Evolutionary conservation across 108 stramenopile genomes (phyloP).

Genomic region (Ochromonas danica): DNA sequence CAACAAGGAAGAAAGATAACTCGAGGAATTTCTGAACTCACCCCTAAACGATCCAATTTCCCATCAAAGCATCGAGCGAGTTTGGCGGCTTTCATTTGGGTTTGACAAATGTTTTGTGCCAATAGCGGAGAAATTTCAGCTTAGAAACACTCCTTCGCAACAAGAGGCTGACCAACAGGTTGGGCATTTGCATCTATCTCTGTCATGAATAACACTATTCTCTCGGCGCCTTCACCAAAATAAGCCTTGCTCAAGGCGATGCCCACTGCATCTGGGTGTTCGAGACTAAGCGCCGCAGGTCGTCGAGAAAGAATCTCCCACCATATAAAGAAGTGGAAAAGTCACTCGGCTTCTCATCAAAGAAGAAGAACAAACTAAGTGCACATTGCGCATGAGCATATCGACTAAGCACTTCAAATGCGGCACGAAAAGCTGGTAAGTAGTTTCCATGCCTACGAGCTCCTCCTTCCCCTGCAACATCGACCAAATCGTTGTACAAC

Average conservation of each 20-base stretch:
- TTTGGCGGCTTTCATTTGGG: background rate
- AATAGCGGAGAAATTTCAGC: too few relatives aligned
- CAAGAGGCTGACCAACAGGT: background rate
- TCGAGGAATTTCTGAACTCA: background rate
- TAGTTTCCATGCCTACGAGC: conserved; percentile 21
- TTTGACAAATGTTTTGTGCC: background rate
- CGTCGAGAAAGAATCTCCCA: background rate
- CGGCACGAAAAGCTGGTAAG: conserved; percentile 1
- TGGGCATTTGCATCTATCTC: background rate
- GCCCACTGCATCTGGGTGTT: background rate
- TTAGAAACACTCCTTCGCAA: background rate
- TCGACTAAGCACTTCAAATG: background rate
- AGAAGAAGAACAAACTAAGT: background rate
- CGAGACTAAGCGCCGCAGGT: background rate
- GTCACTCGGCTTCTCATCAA: background rate
- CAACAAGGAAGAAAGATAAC: background rate
- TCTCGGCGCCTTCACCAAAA: background rate
- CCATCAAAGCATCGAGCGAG: background rate
- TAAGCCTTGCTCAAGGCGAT: background rate
- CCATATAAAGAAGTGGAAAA: background rate
- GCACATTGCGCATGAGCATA: background rate
- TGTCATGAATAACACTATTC: background rate
- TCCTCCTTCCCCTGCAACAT: background rate
- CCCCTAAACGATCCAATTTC: background rate
- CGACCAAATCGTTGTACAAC: conserved; percentile 25